Base-by-base conservation (phyloP, 352 stramenopile genomes). In the Phytophthora sp. region DNA sequence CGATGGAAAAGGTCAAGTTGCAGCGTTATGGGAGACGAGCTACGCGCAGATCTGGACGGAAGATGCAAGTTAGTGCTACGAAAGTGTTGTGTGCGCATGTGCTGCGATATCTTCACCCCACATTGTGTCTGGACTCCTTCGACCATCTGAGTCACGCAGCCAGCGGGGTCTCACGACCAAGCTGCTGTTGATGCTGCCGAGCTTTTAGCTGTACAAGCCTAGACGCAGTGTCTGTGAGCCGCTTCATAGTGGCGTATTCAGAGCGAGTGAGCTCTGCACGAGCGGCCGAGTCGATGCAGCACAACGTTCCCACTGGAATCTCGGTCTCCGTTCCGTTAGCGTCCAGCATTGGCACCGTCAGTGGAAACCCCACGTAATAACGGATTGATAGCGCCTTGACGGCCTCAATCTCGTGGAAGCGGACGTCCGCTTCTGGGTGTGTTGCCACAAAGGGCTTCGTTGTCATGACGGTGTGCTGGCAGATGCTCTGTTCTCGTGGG, bases 341-440 rank as follows among this genome's bases (percentile, higher is more conserved):
- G 21, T 62, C 54, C 10, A 38, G 20, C 8, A 35, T 53, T 13
- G 42, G 35, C 30, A 69, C 63, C 1, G 35, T 65, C 10, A 83
- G 43, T 1, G 74, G 74, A 20, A 83, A 78, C 8, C 74, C 74
- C 3, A 72, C 65, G 48, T 83, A 83, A 45, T 59, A 78, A 0
- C 62, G 62, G 30, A 80, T 67, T 3, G 53, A 48, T 4, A 71
- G 32, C 0, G 46, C 35, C 39, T 66, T 54, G 3, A 69, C 45
- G 0, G 52, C 35, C 31, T 21, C 13, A 2, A 72, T 72, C 24
- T 60, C 48, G 13, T 82, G 68, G 24, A 82, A 74, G 3, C 74
- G 74, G 5, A 79, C 66, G 38, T 82, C 74, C 13, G 74, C 61
- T 32, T 79, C 58, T 3, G 58, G 59, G 20, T 82, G 54, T 6